Conservation (phyloP, 2,329 filamentous ascomycete genomes). For the Penicillium sp. region DNA sequence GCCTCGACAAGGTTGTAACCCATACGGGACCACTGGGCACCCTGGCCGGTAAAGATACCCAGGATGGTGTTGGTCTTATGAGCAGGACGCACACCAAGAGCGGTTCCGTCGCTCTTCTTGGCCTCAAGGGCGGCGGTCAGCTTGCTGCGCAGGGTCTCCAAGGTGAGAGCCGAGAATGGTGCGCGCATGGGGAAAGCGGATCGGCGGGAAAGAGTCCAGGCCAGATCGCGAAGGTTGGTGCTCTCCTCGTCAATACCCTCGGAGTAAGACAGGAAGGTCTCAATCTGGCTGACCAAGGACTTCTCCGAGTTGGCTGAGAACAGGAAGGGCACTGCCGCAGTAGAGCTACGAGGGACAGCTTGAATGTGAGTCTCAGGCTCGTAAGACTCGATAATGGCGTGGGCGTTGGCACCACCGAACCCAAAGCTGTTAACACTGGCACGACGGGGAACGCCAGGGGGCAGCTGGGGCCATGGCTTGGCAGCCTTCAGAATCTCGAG, state of each 20-base stretch:
- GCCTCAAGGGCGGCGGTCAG: neutral
- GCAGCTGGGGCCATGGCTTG: neutral
- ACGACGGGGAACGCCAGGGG: neutral
- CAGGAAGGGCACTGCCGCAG: neutral
- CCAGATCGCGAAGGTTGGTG: neutral
- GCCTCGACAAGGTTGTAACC: constrained; percentile 19
- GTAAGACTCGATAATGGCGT: constrained; percentile 1
- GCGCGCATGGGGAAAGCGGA: neutral
- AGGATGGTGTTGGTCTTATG: constrained; percentile 9
- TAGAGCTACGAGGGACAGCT: neutral
- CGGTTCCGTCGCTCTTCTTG: neutral
- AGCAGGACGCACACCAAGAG: neutral
- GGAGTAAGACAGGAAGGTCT: neutral
- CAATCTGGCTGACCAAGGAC: neutral
- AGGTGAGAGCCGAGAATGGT: neutral
- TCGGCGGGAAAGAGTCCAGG: neutral
- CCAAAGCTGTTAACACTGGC: constrained; percentile 5
- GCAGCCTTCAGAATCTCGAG: constrained; percentile 14
- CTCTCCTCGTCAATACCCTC: neutral
- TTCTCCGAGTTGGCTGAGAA: neutral
- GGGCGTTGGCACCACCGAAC: constrained; percentile 4
- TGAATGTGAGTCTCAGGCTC: neutral
- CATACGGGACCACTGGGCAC: constrained; percentile 27
- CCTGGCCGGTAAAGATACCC: constrained; percentile 34
- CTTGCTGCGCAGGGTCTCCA: neutral